Percentiles rank a stretch among this genome's conserved stretches.
phyloP scores from a whole-genome alignment of 2,329 filamentous ascomycete genomes.

The Juglanconis juglandina region DNA sequence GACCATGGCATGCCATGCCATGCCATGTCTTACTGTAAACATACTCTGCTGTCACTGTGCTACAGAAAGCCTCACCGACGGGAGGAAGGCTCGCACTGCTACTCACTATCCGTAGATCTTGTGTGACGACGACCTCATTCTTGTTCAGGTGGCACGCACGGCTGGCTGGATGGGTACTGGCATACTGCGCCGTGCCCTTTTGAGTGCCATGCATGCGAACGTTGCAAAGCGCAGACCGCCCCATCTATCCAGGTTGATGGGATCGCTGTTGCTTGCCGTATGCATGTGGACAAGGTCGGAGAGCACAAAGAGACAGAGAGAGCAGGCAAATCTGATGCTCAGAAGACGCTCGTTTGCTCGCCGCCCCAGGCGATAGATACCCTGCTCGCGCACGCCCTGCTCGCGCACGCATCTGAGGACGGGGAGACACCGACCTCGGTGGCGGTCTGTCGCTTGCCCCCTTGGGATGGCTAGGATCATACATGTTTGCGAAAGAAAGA shows the following conservation, averaged over 20 bases:
- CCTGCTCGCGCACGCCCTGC: background rate
- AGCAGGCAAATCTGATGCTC: background rate
- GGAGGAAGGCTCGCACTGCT: background rate
- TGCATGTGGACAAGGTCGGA: background rate
- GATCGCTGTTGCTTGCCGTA: background rate
- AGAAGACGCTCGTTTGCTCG: background rate
- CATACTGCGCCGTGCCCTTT: background rate
- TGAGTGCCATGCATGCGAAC: background rate
- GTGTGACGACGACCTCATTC: background rate
- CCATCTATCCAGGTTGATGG: background rate
- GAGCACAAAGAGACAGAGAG: background rate
- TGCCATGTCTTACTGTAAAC: background rate
- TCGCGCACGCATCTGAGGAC: background rate
- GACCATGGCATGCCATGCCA: background rate
- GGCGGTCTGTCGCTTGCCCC: too few species aligned
- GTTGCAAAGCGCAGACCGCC: background rate
- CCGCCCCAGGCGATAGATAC: background rate
- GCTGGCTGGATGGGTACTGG: background rate
- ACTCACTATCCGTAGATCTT: background rate
- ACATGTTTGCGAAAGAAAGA: background rate
- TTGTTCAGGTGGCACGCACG: background rate
- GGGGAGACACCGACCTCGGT: background rate
- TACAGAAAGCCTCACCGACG: background rate
- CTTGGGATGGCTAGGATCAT: too few species aligned
- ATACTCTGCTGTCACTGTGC: too few species aligned